Percentiles rank a stretch among this genome's conserved stretches.
Conservation (phyloP, 352 stramenopile species). For the Phytopythium sindhum region DNA sequence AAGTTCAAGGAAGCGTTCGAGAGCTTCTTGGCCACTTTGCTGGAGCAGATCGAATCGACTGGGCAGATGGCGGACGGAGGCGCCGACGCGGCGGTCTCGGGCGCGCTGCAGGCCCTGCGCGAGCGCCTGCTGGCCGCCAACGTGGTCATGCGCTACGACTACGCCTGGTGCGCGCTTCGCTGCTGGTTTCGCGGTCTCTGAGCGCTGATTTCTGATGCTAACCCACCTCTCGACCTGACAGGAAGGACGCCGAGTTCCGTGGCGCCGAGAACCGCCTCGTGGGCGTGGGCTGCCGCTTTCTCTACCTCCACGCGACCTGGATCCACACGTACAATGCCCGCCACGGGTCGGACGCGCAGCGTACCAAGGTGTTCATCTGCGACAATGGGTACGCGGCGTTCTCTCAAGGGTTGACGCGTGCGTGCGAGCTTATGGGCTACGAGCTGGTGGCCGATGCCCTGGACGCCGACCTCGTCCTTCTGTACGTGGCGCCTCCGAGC, state of each 20-base stretch:
- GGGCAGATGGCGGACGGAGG: slow-evolving; percentile 7
- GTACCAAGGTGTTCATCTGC: slow-evolving; percentile 34
- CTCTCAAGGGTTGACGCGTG: slow-evolving; percentile 20
- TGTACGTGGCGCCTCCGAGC: slow-evolving; percentile 54
- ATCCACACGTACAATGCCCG: slow-evolving; percentile 19
- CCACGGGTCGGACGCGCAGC: not conserved
- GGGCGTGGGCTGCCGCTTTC: slow-evolving; percentile 58
- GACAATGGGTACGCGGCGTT: slow-evolving; percentile 61
- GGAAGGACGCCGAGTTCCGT: slow-evolving; percentile 68
- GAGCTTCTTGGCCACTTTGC: not conserved
- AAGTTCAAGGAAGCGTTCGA: not conserved
- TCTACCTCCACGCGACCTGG: slow-evolving; percentile 69
- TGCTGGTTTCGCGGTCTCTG: slow-evolving; percentile 5
- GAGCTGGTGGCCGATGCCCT: slow-evolving; percentile 23
- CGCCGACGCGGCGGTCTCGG: slow-evolving; percentile 13
- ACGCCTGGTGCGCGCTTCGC: slow-evolving; percentile 53
- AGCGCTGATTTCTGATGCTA: slow-evolving; percentile 4
- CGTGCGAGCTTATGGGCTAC: slow-evolving; percentile 54
- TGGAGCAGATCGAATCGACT: not conserved
- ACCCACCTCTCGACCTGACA: slow-evolving; percentile 7
- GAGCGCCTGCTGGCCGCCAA: slow-evolving; percentile 44
- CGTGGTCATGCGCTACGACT: slow-evolving; percentile 85
- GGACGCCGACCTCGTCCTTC: slow-evolving; percentile 44
- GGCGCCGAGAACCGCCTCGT: slow-evolving; percentile 41
- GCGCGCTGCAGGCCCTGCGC: slow-evolving; percentile 26